A percentile compares a stretch with the other conserved stretches of the same genome.
Conservation (phyloP, 2,329 filamentous ascomycete genomes). For the Lecanicillium sp. region DNA sequence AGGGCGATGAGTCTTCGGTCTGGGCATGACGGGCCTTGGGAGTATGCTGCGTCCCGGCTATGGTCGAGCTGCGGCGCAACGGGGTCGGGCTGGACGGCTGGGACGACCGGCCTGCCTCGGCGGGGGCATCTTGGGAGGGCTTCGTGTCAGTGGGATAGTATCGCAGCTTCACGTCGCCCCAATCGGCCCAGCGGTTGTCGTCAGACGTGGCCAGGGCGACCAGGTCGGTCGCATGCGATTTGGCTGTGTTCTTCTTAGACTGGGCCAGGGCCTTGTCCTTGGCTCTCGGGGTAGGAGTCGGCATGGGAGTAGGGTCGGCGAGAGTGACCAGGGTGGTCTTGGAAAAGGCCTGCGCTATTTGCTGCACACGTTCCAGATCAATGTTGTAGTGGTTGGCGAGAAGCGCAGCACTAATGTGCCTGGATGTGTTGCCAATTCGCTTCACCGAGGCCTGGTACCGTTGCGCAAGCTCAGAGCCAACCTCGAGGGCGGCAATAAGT, state of each 20-base stretch:
- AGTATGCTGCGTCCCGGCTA: slow-evolving; percentile 36
- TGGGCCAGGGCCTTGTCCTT: slow-evolving; percentile 60
- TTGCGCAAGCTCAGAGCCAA: slow-evolving; percentile 82
- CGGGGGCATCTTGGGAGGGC: slow-evolving; percentile 13
- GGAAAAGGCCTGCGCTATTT: slow-evolving; percentile 74
- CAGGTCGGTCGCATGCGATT: slow-evolving; percentile 77
- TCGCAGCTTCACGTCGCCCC: slow-evolving; percentile 71
- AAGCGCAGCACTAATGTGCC: slow-evolving; percentile 64
- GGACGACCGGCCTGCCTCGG: slow-evolving; percentile 34
- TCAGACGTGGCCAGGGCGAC: slow-evolving; percentile 63
- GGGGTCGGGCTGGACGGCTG: slow-evolving; percentile 69
- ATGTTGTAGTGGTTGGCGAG: slow-evolving; percentile 81
- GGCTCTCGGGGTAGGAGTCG: slow-evolving; percentile 47
- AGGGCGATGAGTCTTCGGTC: slow-evolving; percentile 43
- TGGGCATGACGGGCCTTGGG: slow-evolving; percentile 31
- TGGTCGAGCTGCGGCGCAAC: slow-evolving; percentile 60
- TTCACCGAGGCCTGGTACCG: slow-evolving; percentile 87
- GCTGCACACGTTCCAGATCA: slow-evolving; percentile 73
- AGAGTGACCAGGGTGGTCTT: slow-evolving; percentile 58
- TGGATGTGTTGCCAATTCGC: slow-evolving; percentile 58
- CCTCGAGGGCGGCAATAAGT: slow-evolving; percentile 69
- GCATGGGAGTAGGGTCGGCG: slow-evolving; percentile 45
- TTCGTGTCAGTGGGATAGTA: slow-evolving; percentile 58
- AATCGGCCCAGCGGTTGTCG: slow-evolving; percentile 61
- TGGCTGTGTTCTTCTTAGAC: slow-evolving; percentile 42